phyloP scores from a whole-genome alignment of 208 protist species.

The Crithidia bombi region DNA sequence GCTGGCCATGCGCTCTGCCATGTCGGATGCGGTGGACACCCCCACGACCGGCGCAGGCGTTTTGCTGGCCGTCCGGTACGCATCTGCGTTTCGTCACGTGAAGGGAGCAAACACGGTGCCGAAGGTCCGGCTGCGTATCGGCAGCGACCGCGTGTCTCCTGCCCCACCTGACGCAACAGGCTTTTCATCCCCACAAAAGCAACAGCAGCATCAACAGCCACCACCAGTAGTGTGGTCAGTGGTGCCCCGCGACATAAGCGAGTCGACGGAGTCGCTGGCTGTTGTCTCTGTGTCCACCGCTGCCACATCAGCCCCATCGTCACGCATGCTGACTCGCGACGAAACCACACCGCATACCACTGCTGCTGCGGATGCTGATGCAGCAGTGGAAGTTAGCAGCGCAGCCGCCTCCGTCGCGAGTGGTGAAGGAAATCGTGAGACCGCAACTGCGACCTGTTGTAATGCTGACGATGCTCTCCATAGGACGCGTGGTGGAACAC shows the following conservation, averaged over 20 bases:
- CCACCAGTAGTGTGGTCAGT: constrained; percentile 4
- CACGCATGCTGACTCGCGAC: constrained; percentile 4
- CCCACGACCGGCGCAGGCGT: background rate
- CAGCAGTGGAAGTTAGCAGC: background rate
- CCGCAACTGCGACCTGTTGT: no score
- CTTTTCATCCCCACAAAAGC: background rate
- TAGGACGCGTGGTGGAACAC: no score
- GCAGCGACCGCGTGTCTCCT: background rate
- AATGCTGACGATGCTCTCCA: no score
- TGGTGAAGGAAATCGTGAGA: no score
- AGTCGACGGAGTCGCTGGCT: background rate
- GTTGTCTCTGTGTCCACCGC: background rate
- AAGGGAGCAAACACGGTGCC: background rate
- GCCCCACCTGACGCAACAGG: no score
- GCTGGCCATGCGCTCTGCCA: constrained; percentile 1
- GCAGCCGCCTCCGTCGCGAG: no score
- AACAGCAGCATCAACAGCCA: background rate
- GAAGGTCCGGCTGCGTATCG: background rate
- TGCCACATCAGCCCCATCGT: constrained; percentile 1
- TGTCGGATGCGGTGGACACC: background rate
- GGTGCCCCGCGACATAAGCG: background rate
- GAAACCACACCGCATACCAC: background rate
- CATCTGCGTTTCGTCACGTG: background rate
- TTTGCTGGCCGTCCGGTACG: background rate
- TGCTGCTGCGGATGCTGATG: background rate